Conservation (phyloP, 1,284 basidiomycete genomes). For the Ceratobasidium sp. region DNA sequence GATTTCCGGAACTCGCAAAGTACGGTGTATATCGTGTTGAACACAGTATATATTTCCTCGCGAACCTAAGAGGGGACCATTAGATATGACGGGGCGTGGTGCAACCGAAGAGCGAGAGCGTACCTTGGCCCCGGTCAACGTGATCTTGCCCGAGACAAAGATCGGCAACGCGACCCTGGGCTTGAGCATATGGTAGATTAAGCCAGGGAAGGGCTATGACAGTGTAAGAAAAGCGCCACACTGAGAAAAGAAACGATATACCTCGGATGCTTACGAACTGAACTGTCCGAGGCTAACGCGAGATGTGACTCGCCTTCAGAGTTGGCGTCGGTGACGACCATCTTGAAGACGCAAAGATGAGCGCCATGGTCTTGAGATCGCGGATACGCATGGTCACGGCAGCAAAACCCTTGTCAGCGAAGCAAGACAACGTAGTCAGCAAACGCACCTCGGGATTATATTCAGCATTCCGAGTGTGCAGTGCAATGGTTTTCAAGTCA, state of each 20-base stretch:
- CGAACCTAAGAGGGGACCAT: slow-evolving; percentile 75
- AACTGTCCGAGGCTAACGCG: slow-evolving; percentile 96
- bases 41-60: slow-evolving; percentile 99
- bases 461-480: slow-evolving; percentile 98
- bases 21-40: slow-evolving; percentile 99
- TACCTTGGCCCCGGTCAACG: slow-evolving; percentile 98
- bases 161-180: slow-evolving; percentile 99
- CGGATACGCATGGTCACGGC: slow-evolving; percentile 99
- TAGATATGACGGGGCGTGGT: slow-evolving; percentile 27
- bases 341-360: slow-evolving; percentile 99
- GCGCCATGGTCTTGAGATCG: slow-evolving; percentile 98
- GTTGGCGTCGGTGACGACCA: slow-evolving; percentile 99
- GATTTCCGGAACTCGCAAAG: slow-evolving; percentile 90
- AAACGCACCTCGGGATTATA: slow-evolving; percentile 98
- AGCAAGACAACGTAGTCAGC: not conserved
- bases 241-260: slow-evolving; percentile 60
- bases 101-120: slow-evolving; percentile 51
- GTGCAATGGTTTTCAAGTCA: slow-evolving; percentile 98
- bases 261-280: slow-evolving; percentile 98
- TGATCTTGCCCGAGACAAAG: slow-evolving; percentile 99
- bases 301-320: slow-evolving; percentile 99
- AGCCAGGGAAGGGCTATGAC: slow-evolving; percentile 92
- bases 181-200: slow-evolving; percentile 99
- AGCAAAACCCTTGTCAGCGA: slow-evolving; percentile 92
- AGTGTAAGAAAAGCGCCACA: not conserved